These are phyloP conservation scores for Boletus vinaceobasis DNA, from an alignment of 768 basidiomycete species.

Conservation along the genomic window DNA sequence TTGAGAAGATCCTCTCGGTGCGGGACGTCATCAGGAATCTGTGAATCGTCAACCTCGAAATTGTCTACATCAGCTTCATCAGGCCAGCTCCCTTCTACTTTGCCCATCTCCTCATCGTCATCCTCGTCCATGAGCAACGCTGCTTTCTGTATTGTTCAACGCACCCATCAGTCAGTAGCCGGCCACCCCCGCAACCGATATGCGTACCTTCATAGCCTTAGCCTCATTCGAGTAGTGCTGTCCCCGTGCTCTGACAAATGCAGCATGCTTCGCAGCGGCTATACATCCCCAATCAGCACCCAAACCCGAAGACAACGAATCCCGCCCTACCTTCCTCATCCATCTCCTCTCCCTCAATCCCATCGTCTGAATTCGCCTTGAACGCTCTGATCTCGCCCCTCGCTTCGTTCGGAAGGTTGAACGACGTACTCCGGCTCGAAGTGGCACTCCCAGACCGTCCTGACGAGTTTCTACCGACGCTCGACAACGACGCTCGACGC, in stretches of 20 bases:
- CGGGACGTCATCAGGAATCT: not conserved
- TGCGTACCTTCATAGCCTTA: slow-evolving; percentile 82
- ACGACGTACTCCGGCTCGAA: slow-evolving; percentile 78
- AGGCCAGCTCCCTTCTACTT: not conserved
- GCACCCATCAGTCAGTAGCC: not conserved
- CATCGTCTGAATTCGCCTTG: slow-evolving; percentile 40
- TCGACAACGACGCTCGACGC: slow-evolving; percentile 71
- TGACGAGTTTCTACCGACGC: slow-evolving; percentile 48
- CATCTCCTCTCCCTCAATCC: slow-evolving; percentile 79
- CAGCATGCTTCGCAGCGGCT: slow-evolving; percentile 83
- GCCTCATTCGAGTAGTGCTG: slow-evolving; percentile 90
- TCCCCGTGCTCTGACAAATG: slow-evolving; percentile 74
- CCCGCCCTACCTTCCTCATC: slow-evolving; percentile 72
- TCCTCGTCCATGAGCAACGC: slow-evolving; percentile 64
- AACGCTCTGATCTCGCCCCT: slow-evolving; percentile 55
- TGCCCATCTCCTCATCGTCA: slow-evolving; percentile 31
- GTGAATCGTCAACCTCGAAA: not conserved
- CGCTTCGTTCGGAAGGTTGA: slow-evolving; percentile 72
- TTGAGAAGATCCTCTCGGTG: slow-evolving; percentile 11
- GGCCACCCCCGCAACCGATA: not conserved
- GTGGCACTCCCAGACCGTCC: slow-evolving; percentile 62
- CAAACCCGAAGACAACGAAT: not conserved
- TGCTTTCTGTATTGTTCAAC: slow-evolving; percentile 49
- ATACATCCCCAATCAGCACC: slow-evolving; percentile 2
- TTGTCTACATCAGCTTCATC: slow-evolving; percentile 18